phyloP scores from a whole-genome alignment of 345 rosid genomes.

The Diplotaxis tenuifolia region DNA sequence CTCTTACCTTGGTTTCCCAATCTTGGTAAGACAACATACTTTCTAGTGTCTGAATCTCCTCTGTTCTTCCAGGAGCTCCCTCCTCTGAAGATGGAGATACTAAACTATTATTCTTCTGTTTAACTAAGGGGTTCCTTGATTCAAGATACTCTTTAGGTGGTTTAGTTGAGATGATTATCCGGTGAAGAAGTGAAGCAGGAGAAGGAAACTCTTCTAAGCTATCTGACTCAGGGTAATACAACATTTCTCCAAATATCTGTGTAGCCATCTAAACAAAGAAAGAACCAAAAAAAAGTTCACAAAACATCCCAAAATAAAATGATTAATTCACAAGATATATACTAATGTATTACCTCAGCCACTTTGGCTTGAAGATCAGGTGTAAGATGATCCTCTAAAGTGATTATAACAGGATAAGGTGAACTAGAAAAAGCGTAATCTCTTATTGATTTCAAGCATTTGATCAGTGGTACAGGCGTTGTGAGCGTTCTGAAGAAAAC shows the following conservation, averaged over 20 bases:
- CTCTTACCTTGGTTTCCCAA: slow-evolving; percentile 40
- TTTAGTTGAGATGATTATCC: slow-evolving; percentile 87
- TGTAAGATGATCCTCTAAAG: slow-evolving; percentile 94
- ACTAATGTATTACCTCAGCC: slow-evolving; percentile 56
- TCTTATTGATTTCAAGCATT: slow-evolving; percentile 75
- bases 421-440: slow-evolving; percentile 73
- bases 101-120: slow-evolving; percentile 38
- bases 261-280: slow-evolving; percentile 54
- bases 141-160: slow-evolving; percentile 89
- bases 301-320: background rate
- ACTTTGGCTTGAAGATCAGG: slow-evolving; percentile 89
- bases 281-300: background rate
- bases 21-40: slow-evolving; percentile 33
- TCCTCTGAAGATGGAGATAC: slow-evolving; percentile 47
- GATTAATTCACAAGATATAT: background rate
- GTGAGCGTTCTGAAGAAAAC: slow-evolving; percentile 67
- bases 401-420: slow-evolving; percentile 82
- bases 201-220: slow-evolving; percentile 73
- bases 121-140: slow-evolving; percentile 35
- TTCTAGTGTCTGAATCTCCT: slow-evolving; percentile 31
- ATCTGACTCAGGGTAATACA: slow-evolving; percentile 65
- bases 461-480: slow-evolving; percentile 66
- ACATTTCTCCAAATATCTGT: slow-evolving; percentile 64
- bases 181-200: slow-evolving; percentile 65
- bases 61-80: slow-evolving; percentile 38